A percentile compares a stretch with the other conserved stretches of the same genome.
Conservation (phyloP, 78 protist species). For the Bodo saltans region DNA sequence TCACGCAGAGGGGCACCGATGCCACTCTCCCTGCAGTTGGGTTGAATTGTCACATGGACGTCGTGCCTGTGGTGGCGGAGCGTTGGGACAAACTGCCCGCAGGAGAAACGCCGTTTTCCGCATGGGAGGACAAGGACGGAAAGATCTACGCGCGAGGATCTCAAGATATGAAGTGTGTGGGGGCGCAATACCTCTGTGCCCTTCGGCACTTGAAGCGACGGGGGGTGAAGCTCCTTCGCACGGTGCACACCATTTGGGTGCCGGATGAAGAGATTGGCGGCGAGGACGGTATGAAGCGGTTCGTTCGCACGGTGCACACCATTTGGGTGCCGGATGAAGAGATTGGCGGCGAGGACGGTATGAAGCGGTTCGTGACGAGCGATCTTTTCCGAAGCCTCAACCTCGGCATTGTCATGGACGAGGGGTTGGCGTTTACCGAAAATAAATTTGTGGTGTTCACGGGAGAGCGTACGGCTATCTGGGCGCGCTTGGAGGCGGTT, state of each 20-base stretch:
- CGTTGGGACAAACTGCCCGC: conserved; percentile 51
- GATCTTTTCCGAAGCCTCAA: conserved; percentile 35
- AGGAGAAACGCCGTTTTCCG: not conserved
- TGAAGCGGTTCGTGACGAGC: conserved; percentile 32
- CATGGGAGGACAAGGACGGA: conserved; percentile 43
- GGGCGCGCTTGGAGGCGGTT: conserved; percentile 53
- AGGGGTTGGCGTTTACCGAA: conserved; percentile 54
- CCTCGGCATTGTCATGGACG: conserved; percentile 68
- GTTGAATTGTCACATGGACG: conserved; percentile 76
- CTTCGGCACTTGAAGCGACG: not conserved
- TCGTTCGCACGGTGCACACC: conserved; percentile 5
- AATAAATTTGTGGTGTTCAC: conserved; percentile 54
- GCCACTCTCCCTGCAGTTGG: conserved; percentile 53
- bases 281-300: conserved; percentile 33
- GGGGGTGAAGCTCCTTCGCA: not conserved
- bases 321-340: conserved; percentile 65
- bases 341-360: conserved; percentile 74
- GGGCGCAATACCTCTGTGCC: conserved; percentile 53
- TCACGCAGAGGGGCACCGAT: conserved; percentile 55
- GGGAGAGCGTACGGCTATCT: conserved; percentile 75
- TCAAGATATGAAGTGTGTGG: conserved; percentile 89
- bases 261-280: conserved; percentile 85
- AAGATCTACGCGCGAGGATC: conserved; percentile 73
- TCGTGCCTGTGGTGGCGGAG: conserved; percentile 66
- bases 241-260: conserved; percentile 14